A percentile compares a stretch with the other conserved stretches of the same genome.
These are phyloP conservation scores for Yamadazyma taylorii DNA, from an alignment of 1,139 yeast genomes.

Conservation along the genomic window DNA sequence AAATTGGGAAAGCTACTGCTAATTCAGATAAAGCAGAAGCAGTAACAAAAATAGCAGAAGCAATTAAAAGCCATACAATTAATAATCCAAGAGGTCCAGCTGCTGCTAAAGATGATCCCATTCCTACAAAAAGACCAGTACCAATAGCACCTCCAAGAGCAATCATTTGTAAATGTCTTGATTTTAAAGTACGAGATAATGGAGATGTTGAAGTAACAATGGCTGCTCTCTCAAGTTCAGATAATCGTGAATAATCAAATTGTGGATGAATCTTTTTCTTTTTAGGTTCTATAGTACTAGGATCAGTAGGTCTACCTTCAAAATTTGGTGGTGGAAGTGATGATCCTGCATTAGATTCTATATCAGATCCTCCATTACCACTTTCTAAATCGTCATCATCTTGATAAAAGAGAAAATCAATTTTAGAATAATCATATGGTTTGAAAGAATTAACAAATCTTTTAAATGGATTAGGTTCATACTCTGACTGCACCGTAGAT, in stretches of 20 bases:
- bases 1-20: conserved; percentile 41
- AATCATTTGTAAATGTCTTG: conserved; percentile 43
- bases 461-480: conserved; percentile 20
- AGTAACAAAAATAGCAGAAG: conserved; percentile 33
- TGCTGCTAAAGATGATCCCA: conserved; percentile 30
- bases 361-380: background rate
- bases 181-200: conserved; percentile 32
- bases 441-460: conserved; percentile 29
- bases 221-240: conserved; percentile 34
- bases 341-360: background rate
- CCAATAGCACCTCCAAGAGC: conserved; percentile 46
- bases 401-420: conserved; percentile 19
- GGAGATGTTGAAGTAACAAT: conserved; percentile 33
- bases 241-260: conserved; percentile 28
- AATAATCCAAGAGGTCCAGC: conserved; percentile 41
- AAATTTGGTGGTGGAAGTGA: background rate
- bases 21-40: conserved; percentile 38
- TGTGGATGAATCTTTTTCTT: conserved; percentile 22
- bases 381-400: conserved; percentile 14
- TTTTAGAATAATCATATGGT: conserved; percentile 26
- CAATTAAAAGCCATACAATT: conserved; percentile 33
- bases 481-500: conserved; percentile 15
- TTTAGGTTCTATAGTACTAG: conserved; percentile 9
- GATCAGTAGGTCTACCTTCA: conserved; percentile 1
- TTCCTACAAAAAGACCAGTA: conserved; percentile 40